Evolutionary conservation across 1,284 basidiomycete species (phyloP), one percentile per base, ranked within the genome.

Genomic region (Naganishia sp.): DNA sequence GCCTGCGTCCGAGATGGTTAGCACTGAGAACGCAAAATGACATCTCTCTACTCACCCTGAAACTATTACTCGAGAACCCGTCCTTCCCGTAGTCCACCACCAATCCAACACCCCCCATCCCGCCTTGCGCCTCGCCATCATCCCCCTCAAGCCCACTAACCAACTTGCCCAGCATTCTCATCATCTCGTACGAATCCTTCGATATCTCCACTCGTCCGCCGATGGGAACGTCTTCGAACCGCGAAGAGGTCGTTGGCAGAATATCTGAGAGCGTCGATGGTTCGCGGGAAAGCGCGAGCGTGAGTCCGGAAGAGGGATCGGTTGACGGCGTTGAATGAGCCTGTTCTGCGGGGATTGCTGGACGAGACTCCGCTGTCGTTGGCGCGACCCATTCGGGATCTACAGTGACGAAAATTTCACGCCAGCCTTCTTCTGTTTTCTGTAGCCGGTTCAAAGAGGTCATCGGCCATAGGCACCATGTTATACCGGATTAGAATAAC

Each of bases 81-180:
- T 88, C 86, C 32, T 83, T 87, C 3, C 96, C 96, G 74, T 99
- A 99, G 78, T 99, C 96, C 15, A 98, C 82, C 17, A 98, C 84
- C 53, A 99, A 81, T 0, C 87, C 94, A 54, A 88, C 88, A 0
- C 94, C 92, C 3, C 88, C 86, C 0, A 74, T 75, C 5, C 32
- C 11, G 18, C 5, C n/a, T 42, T 35, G 39, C 3, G 35, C 52
- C 28, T 54, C 49, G 21, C 42, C 63, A 1, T 11, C 52, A 35
- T 41, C 55, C 56, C 51, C 65, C 17, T 46, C 51, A 62, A 50
- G 69, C 43, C 55, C 74, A 32, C 73, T 49, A 3, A 93, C 74
- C 1, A 94, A 77, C 70, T 88, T 83, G 2, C 87, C 90, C 17
- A 92, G 77, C 51, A 83, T 81, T 0, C 84, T 83, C 13, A 88